phyloP scores from a whole-genome alignment of 2,329 filamentous ascomycete genomes.

The Orbilia quercus region DNA sequence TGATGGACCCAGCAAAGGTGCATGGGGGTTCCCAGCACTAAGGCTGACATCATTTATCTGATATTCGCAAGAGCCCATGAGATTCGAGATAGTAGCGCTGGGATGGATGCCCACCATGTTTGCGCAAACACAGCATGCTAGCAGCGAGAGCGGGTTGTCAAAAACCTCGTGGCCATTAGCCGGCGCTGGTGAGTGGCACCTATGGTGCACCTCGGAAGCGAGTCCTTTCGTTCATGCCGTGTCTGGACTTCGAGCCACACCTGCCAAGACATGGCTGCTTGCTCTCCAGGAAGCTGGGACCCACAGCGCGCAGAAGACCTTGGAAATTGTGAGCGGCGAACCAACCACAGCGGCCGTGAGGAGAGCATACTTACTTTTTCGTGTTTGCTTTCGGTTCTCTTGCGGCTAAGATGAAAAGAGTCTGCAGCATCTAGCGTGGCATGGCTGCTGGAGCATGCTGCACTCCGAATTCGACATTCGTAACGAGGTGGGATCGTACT shows the following conservation, averaged over 20 bases:
- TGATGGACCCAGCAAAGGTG: conserved; percentile 23
- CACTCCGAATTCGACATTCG: background rate
- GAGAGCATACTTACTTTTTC: conserved; percentile 23
- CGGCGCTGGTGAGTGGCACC: conserved; percentile 20
- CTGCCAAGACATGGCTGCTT: conserved; percentile 26
- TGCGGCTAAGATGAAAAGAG: conserved; percentile 37
- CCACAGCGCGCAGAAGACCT: conserved; percentile 16
- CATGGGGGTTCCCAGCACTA: conserved; percentile 44
- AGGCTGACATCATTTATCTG: conserved; percentile 56
- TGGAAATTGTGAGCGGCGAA: background rate
- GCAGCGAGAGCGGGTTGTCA: conserved; percentile 37
- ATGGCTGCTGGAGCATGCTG: too few species aligned
- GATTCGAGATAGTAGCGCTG: conserved; percentile 38
- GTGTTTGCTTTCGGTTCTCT: conserved; percentile 36
- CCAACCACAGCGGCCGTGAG: conserved; percentile 20
- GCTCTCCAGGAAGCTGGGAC: conserved; percentile 25
- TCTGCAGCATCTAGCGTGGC: conserved; percentile 20
- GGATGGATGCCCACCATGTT: conserved; percentile 22
- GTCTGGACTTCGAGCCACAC: conserved; percentile 16
- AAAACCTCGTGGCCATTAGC: conserved; percentile 54
- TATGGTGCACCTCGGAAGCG: conserved; percentile 38
- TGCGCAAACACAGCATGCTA: conserved; percentile 53
- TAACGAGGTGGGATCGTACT: conserved; percentile 11
- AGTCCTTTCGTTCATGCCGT: conserved; percentile 45
- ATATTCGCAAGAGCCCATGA: conserved; percentile 49